Evolutionary conservation across 2,329 filamentous ascomycete species (phyloP), one percentile per base, ranked within the genome.

Genomic region (Sporothrix globosa): DNA sequence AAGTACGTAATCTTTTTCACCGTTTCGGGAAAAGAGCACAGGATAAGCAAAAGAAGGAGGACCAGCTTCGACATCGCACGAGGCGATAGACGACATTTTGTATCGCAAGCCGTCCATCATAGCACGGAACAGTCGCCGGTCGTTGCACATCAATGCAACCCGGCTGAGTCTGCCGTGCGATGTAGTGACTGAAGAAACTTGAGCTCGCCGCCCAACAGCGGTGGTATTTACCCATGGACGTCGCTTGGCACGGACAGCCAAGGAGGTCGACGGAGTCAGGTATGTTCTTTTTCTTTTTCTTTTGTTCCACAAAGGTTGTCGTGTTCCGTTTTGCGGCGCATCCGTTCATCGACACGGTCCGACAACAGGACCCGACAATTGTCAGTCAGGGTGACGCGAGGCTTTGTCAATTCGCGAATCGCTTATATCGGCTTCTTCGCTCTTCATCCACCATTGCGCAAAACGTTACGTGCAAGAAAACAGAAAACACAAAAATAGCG

Each of bases 161-260:
- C 14, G 17, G 6, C 46, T 13, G 17, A n/a, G 4, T 17, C 13
- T 44, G 39, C 56, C 17, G 34, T 60, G 34, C 19, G 7, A 46
- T 61, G 58, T 39, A 61, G 39, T 39, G 58, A 61, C 58, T 60
- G 21, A 6, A 17, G 41, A n/a, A 6, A 17, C 14, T 14, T 46
- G 41, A 13, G 30, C 30, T 34, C 30, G 30, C 30, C 30, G 30
- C 30, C 30, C 41, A 44, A 3, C 39, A 11, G 58, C 11, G 39
- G 58, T 46, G 58, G 58, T n/a, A n/a, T 39, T 44, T 61, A 27
- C 9, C n/a, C 14, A 9, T 44, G 19, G 34, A 60, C 1, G 17
- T 7, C n/a, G 58, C 58, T 61, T 61, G 58, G 39, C 58, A 61
- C 39, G 39, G n/a, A 61, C n/a, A 44, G 56, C n/a, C 56, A 60